phyloP scores from a whole-genome alignment of 2,329 filamentous ascomycete genomes.

The Penicillium sp. region DNA sequence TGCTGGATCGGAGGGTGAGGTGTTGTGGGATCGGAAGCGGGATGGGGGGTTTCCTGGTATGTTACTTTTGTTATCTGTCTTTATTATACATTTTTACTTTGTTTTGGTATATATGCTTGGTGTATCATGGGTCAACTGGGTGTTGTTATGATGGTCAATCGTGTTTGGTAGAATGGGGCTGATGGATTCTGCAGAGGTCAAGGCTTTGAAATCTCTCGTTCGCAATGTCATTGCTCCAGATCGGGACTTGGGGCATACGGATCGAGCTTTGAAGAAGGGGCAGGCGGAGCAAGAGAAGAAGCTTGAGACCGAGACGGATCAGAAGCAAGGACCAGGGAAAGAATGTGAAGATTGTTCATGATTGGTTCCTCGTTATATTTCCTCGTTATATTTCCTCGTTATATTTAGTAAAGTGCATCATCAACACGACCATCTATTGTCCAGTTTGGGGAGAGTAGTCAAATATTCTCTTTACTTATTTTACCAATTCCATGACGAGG shows the following conservation, averaged over 20 bases:
- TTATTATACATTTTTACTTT: constrained; percentile 7
- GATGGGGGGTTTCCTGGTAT: constrained; percentile 80
- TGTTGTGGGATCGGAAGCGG: constrained; percentile 80
- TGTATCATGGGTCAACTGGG: too few relatives aligned
- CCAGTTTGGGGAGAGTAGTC: too few relatives aligned
- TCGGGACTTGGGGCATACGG: constrained; percentile 75
- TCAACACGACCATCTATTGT: too few relatives aligned
- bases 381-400: too few relatives aligned
- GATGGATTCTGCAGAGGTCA: constrained; percentile 57
- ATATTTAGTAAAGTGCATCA: too few relatives aligned
- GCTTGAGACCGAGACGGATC: constrained; percentile 1
- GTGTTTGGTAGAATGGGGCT: too few relatives aligned
- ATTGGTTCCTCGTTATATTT: constrained; percentile 2
- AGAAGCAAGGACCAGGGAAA: neutral
- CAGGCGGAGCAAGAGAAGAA: constrained; percentile 30
- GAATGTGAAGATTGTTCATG: constrained; percentile 20
- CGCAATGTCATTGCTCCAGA: constrained; percentile 75
- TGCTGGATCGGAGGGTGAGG: constrained; percentile 42
- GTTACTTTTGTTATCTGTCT: too few relatives aligned
- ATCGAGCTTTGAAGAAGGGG: constrained; percentile 47
- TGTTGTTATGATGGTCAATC: too few relatives aligned
- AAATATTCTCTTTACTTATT: too few relatives aligned
- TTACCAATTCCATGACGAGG: too few relatives aligned
- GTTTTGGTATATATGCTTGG: too few relatives aligned
- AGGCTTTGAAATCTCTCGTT: constrained; percentile 78